Evolutionary conservation across 2,329 filamentous ascomycete genomes (phyloP).

Genomic region (Mycogone perniciosa): DNA sequence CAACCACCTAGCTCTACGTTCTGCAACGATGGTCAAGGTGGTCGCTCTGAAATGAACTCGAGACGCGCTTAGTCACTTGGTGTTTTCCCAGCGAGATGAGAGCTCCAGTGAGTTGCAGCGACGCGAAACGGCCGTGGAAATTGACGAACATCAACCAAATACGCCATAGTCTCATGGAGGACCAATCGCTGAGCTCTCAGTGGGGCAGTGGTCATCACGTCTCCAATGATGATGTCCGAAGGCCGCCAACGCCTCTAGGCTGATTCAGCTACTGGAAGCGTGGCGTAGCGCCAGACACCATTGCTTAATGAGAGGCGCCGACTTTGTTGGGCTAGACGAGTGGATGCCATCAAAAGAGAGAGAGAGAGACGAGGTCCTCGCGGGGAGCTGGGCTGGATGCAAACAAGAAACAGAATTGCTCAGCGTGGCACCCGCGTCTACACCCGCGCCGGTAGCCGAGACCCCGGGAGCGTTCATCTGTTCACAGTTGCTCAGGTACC

Average conservation of each 20-base stretch:
- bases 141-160: constrained; percentile 12
- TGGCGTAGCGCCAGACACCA: constrained; percentile 8
- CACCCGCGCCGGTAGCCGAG: constrained; percentile 11
- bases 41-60: too few species aligned
- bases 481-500: not conserved
- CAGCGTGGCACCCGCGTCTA: constrained; percentile 2
- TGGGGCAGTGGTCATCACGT: constrained; percentile 13
- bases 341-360: not conserved
- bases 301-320: not conserved
- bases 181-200: constrained; percentile 16
- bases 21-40: too few species aligned
- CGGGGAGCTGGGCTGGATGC: not conserved
- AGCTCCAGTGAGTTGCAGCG: constrained; percentile 1
- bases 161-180: constrained; percentile 5
- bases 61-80: too few species aligned
- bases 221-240: not conserved
- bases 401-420: constrained; percentile 1
- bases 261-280: constrained; percentile 10
- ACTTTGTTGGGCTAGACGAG: not conserved
- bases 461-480: constrained; percentile 8
- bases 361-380: not conserved
- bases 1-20: too few species aligned
- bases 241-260: constrained; percentile 1
- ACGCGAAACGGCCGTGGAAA: constrained; percentile 15
- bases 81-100: not conserved